Base-by-base conservation (phyloP, 179 eudicot genomes). In the Patellifolia procumbens region DNA sequence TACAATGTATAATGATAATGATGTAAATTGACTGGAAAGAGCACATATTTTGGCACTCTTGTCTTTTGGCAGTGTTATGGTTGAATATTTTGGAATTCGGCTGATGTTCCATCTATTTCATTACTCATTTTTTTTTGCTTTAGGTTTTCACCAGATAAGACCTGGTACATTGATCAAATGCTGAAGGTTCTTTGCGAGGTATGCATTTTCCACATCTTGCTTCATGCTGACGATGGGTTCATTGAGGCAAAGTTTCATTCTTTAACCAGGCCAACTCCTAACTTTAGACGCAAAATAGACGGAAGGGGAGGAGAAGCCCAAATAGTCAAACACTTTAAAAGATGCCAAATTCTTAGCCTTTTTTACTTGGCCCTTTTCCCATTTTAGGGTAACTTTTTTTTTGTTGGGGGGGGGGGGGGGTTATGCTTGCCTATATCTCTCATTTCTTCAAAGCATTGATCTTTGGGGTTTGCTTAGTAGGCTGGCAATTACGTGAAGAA, bases 81-180 rank as follows among this genome's bases (percentile, higher is more conserved):
- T 78, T 28, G 24, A 19, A 22, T 48, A 39, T 70, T 70, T 17
- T 29, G 60, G 58, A 24, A 32, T 24, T 74, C 28, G 48, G 24
- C 15, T 63, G 69, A 42, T 46, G n/a, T 42, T 56, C 5, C 20
- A n/a, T 60, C 59, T 43, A 26, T 75, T 56, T 61, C 55, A 24
- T 72, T n/a, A 63, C 52, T 67, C 19, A 9, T 48, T 46, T 11
- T 68, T 68, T 80, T 56, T n/a, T 82, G 49, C 59, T 86, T 62
- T 73, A 95, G 99, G 90, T 88, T 93, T 88, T 93, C 96, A 37
- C 87, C 91, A 7, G 95, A 95, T 74, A 95, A 90, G 87, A 81
- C 85, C 52, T 95, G 99, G 98, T 95, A 93, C 84, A 91, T 95
- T 81, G 99, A 95, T 89, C 99, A 95, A 86, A 95, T 95, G 98